Evolutionary conservation across 2,329 filamentous ascomycete species (phyloP).

Genomic region (Microcyclosporella mali): DNA sequence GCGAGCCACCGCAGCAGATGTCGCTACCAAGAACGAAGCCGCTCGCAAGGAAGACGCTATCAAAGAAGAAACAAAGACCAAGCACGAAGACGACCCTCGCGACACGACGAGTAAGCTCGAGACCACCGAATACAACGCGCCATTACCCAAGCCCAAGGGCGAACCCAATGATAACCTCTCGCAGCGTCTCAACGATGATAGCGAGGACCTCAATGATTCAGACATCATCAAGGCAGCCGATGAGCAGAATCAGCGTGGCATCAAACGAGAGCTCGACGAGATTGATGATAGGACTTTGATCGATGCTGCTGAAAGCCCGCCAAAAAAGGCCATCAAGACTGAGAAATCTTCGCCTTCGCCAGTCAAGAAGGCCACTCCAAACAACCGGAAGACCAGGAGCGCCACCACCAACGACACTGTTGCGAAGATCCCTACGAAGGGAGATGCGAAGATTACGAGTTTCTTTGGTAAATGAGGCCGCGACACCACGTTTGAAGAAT

Average conservation of each 20-base stretch:
- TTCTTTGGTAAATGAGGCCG: conserved; percentile 47
- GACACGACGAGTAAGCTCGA: conserved; percentile 38
- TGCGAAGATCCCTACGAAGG: conserved; percentile 43
- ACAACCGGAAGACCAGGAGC: conserved; percentile 45
- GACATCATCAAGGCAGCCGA: conserved; percentile 22
- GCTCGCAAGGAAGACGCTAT: conserved; percentile 27
- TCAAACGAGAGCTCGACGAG: conserved; percentile 47
- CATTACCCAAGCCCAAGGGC: conserved; percentile 38
- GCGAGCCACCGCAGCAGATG: conserved; percentile 33
- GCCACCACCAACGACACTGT: conserved; percentile 51
- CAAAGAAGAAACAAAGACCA: conserved; percentile 29
- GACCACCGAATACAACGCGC: conserved; percentile 48
- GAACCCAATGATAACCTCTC: conserved; percentile 24
- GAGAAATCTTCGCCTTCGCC: conserved; percentile 25
- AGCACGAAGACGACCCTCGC: conserved; percentile 39
- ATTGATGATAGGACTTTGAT: conserved; percentile 27
- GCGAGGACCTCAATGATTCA: conserved; percentile 31
- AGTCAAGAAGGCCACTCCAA: conserved; percentile 13
- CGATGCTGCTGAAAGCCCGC: conserved; percentile 28
- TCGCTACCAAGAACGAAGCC: conserved; percentile 32
- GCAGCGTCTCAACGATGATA: conserved; percentile 41
- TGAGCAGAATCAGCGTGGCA: conserved; percentile 26
- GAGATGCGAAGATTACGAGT: conserved; percentile 53
- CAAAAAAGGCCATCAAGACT: conserved; percentile 33
- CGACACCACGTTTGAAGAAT: too few relatives aligned